These are phyloP conservation scores for Phoma herbarum DNA, from an alignment of 2,329 filamentous ascomycete genomes.

Conservation along the genomic window DNA sequence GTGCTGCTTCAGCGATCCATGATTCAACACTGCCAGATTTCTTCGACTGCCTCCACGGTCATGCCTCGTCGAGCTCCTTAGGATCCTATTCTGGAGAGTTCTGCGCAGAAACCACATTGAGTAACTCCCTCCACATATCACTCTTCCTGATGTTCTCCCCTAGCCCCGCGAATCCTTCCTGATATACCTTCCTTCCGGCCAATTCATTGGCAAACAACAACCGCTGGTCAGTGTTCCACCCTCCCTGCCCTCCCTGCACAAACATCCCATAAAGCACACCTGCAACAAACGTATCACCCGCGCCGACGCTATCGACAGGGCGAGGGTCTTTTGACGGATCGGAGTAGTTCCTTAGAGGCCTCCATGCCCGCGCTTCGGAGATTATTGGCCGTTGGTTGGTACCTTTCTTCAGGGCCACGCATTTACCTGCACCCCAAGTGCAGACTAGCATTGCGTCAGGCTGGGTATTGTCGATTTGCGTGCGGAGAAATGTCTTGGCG, in stretches of 20 bases:
- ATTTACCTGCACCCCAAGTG: conserved; percentile 68
- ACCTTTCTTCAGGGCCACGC: conserved; percentile 55
- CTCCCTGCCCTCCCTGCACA: conserved; percentile 58
- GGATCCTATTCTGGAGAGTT: not conserved
- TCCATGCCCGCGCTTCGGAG: conserved; percentile 11
- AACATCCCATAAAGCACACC: conserved; percentile 72
- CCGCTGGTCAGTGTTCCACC: conserved; percentile 61
- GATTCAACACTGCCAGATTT: not conserved
- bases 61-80: not conserved
- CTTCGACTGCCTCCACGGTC: no score
- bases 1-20: no score
- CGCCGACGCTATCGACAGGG: conserved; percentile 70
- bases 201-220: conserved; percentile 70
- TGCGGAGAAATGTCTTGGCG: conserved; percentile 46
- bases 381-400: conserved; percentile 13
- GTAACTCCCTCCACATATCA: not conserved
- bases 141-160: conserved; percentile 11
- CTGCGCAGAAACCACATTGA: not conserved
- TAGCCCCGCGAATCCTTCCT: conserved; percentile 66
- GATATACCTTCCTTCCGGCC: conserved; percentile 72
- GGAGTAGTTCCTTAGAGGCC: not conserved
- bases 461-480: conserved; percentile 31
- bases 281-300: conserved; percentile 79
- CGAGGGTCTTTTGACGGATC: not conserved
- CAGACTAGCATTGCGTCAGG: conserved; percentile 61